Base-by-base conservation (phyloP, 148 eudicot genomes). In the Polygonum aviculare region DNA sequence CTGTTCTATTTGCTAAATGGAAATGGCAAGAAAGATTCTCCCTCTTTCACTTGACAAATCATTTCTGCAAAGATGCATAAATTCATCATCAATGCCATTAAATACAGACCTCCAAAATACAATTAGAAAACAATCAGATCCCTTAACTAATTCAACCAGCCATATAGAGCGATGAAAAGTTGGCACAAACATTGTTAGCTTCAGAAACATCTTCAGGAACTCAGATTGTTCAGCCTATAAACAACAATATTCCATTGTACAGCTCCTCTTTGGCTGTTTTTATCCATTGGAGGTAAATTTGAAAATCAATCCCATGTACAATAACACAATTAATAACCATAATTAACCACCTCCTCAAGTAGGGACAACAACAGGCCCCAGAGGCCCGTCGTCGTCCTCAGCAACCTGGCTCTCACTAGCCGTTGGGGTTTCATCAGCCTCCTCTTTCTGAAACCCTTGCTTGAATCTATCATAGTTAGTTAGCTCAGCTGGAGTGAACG, bases 401-500 rank as follows among this genome's bases (percentile, higher is more conserved):
- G 80, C 73, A n/a, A 78, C 79, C 57, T 5, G 77, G 14, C 79
- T 78, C 80, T 84, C 87, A 6, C 35, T 77, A 2, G 51, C 55
- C 35, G 51, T 50, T 26, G 77, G 62, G 39, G 39, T 76, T 19
- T 52, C 73, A 77, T 80, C 80, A 0, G 76, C 82, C 36, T 60
- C 81, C 70, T 89, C 87, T 14, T 81, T 76, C 67, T 80, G 83
- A 51, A 93, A 89, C 10, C 98, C 96, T 77, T 79, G 83, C 85
- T 82, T 89, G 73, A 85, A 93, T 76, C 80, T 89, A 33, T 91
- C 98, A 41, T 91, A 89, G 73, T 93, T 89, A 11, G 98, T 78
- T 77, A 82, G 78, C 83, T 93, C 98, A 21, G 75, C 76, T 0
- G 89, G 22, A 65, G 88, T 82, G 72, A 84, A 93, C 9, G 98